Evolutionary conservation across 2,329 filamentous ascomycete genomes (phyloP).

Genomic region (Thelonectria rubi): DNA sequence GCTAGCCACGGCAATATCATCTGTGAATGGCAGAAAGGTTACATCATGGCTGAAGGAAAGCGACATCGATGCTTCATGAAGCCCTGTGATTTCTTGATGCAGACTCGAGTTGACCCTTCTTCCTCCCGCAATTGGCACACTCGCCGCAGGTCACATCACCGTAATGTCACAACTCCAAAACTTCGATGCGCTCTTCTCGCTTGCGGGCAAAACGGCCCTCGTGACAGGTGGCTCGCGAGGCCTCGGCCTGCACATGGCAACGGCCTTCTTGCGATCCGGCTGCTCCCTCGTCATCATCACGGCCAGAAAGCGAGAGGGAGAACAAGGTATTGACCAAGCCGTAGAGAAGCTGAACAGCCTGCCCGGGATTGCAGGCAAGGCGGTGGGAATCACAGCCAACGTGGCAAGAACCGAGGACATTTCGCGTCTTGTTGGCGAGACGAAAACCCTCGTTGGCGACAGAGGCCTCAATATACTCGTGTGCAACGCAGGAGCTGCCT

Average conservation of each 20-base stretch:
- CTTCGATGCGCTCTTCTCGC: slow-evolving; percentile 44
- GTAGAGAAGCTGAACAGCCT: slow-evolving; percentile 72
- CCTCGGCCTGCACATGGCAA: slow-evolving; percentile 68
- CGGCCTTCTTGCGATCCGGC: slow-evolving; percentile 74
- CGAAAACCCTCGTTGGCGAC: slow-evolving; percentile 64
- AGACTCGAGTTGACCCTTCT: neutral
- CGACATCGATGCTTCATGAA: too few relatives aligned
- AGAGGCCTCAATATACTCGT: slow-evolving; percentile 72
- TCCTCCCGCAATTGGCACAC: neutral
- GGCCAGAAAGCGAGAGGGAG: slow-evolving; percentile 73
- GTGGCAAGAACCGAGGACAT: slow-evolving; percentile 69
- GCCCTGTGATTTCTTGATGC: too few relatives aligned
- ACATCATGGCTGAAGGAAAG: neutral
- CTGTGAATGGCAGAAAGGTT: neutral
- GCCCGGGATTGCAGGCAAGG: slow-evolving; percentile 64
- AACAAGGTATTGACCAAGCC: slow-evolving; percentile 64
- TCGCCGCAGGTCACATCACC: neutral
- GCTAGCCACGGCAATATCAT: slow-evolving; percentile 25
- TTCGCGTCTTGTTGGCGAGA: slow-evolving; percentile 65
- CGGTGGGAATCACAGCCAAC: slow-evolving; percentile 73
- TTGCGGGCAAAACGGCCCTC: slow-evolving; percentile 54
- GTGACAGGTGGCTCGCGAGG: slow-evolving; percentile 61
- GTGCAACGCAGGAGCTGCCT: slow-evolving; percentile 76
- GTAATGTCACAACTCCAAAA: slow-evolving; percentile 44
- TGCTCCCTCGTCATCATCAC: slow-evolving; percentile 77